Percentiles rank a stretch among this genome's conserved stretches.
Evolutionary conservation across 2,329 filamentous ascomycete species (phyloP).

Genomic region (Decorospora gaudefroyi): DNA sequence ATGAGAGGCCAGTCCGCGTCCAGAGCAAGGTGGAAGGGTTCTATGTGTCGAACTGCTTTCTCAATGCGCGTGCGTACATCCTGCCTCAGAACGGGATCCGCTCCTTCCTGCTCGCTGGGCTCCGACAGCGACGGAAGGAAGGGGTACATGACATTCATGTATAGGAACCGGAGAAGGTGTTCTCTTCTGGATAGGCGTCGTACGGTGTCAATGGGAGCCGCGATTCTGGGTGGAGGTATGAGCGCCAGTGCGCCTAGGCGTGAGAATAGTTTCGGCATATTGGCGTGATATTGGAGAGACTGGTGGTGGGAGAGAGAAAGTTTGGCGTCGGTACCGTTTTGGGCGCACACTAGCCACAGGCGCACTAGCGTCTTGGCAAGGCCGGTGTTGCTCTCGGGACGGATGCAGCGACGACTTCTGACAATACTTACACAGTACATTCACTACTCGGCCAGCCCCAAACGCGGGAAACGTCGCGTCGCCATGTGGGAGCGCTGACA

Average conservation of each 20-base stretch:
- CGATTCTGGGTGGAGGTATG: constrained; percentile 29
- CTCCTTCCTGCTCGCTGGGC: constrained; percentile 6
- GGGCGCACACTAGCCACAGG: constrained; percentile 10
- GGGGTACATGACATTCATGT: constrained; percentile 41
- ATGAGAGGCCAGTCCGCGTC: constrained; percentile 23
- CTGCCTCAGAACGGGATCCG: constrained; percentile 17
- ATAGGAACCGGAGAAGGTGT: constrained; percentile 37
- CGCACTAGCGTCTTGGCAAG: constrained; percentile 23
- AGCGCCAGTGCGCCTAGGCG: constrained; percentile 35
- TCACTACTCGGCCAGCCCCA: constrained; percentile 22
- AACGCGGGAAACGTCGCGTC: constrained; percentile 27
- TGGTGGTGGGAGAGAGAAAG: too few relatives aligned
- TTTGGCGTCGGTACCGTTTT: too few relatives aligned
- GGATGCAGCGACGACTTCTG: constrained; percentile 16
- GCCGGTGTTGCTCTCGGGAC: constrained; percentile 20
- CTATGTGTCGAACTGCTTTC: constrained; percentile 19
- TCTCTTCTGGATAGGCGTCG: constrained; percentile 33
- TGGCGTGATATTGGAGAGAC: background rate
- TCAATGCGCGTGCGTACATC: constrained; percentile 30
- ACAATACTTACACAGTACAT: constrained; percentile 25
- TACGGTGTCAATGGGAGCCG: constrained; percentile 32
- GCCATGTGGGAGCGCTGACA: constrained; percentile 40
- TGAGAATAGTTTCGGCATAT: constrained; percentile 26
- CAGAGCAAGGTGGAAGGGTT: constrained; percentile 28
- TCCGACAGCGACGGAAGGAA: constrained; percentile 32